Evolutionary conservation across 2,329 filamentous ascomycete genomes (phyloP), one percentile per base, ranked within the genome.

Genomic region (Basipetospora sp.): DNA sequence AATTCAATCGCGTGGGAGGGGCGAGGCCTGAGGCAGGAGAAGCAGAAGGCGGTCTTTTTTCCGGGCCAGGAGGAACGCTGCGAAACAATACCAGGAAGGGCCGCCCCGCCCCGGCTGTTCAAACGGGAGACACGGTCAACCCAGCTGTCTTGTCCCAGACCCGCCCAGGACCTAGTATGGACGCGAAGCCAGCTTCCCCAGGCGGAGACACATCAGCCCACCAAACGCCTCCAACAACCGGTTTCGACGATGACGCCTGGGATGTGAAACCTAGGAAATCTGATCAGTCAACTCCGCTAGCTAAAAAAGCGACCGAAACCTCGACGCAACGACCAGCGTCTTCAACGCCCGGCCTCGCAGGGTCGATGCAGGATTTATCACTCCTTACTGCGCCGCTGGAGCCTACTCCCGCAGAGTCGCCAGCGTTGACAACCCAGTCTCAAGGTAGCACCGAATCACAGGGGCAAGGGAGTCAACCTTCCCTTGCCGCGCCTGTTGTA

Each of bases 181-280:
- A 36, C 13, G 29, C 34, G 20, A 33, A 41, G n/a, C n/a, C 34
- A 10, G 28, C 38, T 14, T 36, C 43, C 22, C 44, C 45, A 16
- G 31, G 48, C 36, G 41, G 49, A 5, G 26, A 31, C 19, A 37
- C 19, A 31, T 13, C 34, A 5, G 34, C n/a, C 11, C 5, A 56
- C 49, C 42, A 55, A 50, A 42, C 43, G 10, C 47, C 51, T 27
- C 54, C 43, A 11, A 46, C 47, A 19, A 63, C 66, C 42, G 84
- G 84, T 3, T 96, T 96, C 51, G 90, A 98, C 36, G 90, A 96
- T 51, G 85, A 96, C 62, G 90, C 90, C 8, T 98, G 90, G 90
- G 84, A 92, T 50, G 80, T 94, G 14, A 38, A 38, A 22, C 36
- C 36, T 15, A 22, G 14, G 35, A 94, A 94, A 61, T 83, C 22